These are phyloP conservation scores for Talaromyces trachyspermus DNA, from an alignment of 495 filamentous ascomycete species.

Conservation along the genomic window DNA sequence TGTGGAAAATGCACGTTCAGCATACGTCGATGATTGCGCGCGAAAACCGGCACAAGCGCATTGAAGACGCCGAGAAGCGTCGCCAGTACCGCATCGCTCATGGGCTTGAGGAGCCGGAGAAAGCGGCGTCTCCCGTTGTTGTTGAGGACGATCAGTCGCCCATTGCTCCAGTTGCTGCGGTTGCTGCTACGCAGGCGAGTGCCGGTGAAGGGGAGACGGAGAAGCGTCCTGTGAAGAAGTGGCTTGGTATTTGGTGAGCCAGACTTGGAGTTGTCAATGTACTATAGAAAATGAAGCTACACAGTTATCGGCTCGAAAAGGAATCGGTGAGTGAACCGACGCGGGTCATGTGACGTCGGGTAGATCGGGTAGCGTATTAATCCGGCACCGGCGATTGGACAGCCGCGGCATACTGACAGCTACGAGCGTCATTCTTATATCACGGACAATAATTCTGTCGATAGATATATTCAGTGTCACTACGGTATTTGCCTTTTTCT, in stretches of 20 bases:
- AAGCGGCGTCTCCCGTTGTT: slow-evolving; percentile 11
- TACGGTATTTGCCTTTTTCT: no score
- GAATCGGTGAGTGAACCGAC: no score
- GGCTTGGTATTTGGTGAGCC: slow-evolving; percentile 51
- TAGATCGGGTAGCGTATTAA: no score
- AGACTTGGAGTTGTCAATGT: neutral
- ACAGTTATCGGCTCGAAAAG: neutral
- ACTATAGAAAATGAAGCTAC: neutral
- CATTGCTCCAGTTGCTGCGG: slow-evolving; percentile 19
- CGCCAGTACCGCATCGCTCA: slow-evolving; percentile 73
- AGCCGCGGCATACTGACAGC: no score
- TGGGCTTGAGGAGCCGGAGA: slow-evolving; percentile 53
- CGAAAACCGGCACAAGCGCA: slow-evolving; percentile 55
- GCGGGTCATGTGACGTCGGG: no score
- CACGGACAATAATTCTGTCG: no score
- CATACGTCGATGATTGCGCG: slow-evolving; percentile 53
- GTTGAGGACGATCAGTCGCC: slow-evolving; percentile 25
- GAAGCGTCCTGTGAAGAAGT: slow-evolving; percentile 50
- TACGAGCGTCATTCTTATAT: no score
- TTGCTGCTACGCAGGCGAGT: slow-evolving; percentile 1
- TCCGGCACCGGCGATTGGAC: no score
- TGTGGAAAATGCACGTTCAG: slow-evolving; percentile 62
- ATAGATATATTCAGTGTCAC: no score
- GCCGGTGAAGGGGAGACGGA: slow-evolving; percentile 27
- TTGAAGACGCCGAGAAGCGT: slow-evolving; percentile 77